A percentile compares a stretch with the other conserved stretches of the same genome.
Conservation (phyloP, 2,329 filamentous ascomycete species). For the Aspergillus glaucus region DNA sequence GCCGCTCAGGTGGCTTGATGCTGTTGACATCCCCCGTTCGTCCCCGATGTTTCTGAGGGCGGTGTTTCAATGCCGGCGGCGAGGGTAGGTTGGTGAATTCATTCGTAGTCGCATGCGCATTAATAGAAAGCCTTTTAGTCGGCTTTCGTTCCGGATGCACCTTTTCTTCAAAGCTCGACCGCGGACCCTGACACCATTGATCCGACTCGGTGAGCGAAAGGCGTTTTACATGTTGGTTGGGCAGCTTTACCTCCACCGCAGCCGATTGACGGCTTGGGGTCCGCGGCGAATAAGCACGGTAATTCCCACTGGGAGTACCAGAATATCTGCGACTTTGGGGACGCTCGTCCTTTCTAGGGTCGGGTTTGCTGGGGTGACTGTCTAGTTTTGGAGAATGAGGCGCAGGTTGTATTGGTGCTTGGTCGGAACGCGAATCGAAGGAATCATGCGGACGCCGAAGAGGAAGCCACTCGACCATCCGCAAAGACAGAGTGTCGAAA, state of each 20-base stretch:
- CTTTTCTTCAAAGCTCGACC: slow-evolving; percentile 28
- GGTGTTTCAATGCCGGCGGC: slow-evolving; percentile 35
- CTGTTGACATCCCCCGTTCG: slow-evolving; percentile 18
- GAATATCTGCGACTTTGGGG: slow-evolving; percentile 6
- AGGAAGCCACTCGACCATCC: slow-evolving; percentile 44
- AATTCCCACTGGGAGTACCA: slow-evolving; percentile 7
- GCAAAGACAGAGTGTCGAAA: slow-evolving; percentile 42
- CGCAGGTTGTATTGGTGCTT: background rate
- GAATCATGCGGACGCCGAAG: slow-evolving; percentile 25
- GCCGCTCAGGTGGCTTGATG: slow-evolving; percentile 12
- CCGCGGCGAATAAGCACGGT: slow-evolving; percentile 26
- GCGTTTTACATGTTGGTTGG: slow-evolving; percentile 35
- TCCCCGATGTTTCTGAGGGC: slow-evolving; percentile 34
- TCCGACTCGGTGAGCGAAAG: slow-evolving; percentile 34
- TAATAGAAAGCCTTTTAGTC: slow-evolving; percentile 25
- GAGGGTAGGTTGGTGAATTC: slow-evolving; percentile 27
- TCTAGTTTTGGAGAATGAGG: slow-evolving; percentile 10
- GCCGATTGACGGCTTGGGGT: slow-evolving; percentile 19
- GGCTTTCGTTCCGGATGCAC: slow-evolving; percentile 23
- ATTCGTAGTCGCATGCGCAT: slow-evolving; percentile 22
- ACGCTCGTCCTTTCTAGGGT: slow-evolving; percentile 6
- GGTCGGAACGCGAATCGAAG: slow-evolving; percentile 11
- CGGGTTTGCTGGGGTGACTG: slow-evolving; percentile 2
- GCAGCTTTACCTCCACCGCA: slow-evolving; percentile 32
- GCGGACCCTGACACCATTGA: slow-evolving; percentile 28